Evolutionary conservation across 2,329 filamentous ascomycete genomes (phyloP), one percentile per base, ranked within the genome.

Genomic region (Amauroascus niger): DNA sequence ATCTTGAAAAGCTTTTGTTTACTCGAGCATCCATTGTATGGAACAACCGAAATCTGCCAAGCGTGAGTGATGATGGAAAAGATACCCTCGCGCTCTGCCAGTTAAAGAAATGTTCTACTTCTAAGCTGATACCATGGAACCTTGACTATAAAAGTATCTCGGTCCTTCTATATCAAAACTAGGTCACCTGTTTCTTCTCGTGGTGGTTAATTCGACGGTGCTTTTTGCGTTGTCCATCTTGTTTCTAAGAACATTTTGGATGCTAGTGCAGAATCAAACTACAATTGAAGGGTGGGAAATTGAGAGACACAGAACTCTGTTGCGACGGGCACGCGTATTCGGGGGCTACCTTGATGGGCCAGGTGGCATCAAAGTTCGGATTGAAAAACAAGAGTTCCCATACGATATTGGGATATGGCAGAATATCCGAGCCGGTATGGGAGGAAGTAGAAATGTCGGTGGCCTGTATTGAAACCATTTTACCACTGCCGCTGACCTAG

Each of bases 231-330:
- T 84, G 0, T 65, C 67, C 0, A 71, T 84, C 35, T 72, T 83
- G 1, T 65, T 82, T 1, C 59, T 78, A 4, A 74, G 80, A 18
- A 76, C 73, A 1, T 33, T 81, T 1, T 83, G 77, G 75, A 74
- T 72, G 33, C 66, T 83, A 0, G 70, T 72, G 11, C 70, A 74
- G 32, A 84, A 84, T 63, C 77, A 76, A 1, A 83, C 80, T 1
- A 83, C 81, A 0, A 84, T 84, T 56, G 81, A 84, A 64, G 73
- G 76, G 35, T 84, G 81, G 81, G 81, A 77, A 59, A 75, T 76
- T 48, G 74, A 76, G 58, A 63, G 74, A 53, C 74, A 77, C 55
- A 65, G 70, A 35, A 73, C 71, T 3, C 64, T 77, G 4, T 61
- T 76, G 30, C 69, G 73, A 37, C 68, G 74, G 52, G 71, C 74